phyloP scores from a whole-genome alignment of 495 filamentous ascomycete genomes.

The Trichocladium uniseriatum region DNA sequence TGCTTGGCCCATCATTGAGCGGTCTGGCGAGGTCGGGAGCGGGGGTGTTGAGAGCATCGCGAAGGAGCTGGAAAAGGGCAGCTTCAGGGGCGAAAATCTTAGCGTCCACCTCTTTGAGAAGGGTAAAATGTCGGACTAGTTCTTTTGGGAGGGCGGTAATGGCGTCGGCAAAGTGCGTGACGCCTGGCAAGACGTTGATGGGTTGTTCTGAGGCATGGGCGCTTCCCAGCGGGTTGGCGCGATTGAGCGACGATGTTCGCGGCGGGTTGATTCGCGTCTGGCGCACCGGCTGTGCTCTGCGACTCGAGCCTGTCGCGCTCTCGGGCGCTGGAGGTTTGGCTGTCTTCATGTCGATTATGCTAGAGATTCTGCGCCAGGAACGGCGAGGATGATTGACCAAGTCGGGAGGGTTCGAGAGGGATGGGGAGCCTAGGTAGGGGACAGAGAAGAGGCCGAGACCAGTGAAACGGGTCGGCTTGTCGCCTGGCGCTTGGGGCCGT shows the following conservation, averaged over 20 bases:
- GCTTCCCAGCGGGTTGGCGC: constrained; percentile 35
- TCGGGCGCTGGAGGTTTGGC: constrained; percentile 37
- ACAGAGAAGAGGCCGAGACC: neutral
- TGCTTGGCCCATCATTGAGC: constrained; percentile 36
- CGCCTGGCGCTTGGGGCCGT: neutral
- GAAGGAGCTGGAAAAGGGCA: constrained; percentile 59
- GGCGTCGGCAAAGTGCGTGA: constrained; percentile 88
- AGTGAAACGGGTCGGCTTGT: neutral
- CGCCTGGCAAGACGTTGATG: constrained; percentile 75
- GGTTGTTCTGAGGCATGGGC: constrained; percentile 38
- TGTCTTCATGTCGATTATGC: constrained; percentile 38
- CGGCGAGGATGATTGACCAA: too few relatives aligned
- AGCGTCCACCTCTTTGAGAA: constrained; percentile 94
- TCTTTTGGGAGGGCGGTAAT: constrained; percentile 90
- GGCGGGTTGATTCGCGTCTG: constrained; percentile 49
- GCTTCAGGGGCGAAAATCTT: constrained; percentile 75
- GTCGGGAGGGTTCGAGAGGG: neutral
- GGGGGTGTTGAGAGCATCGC: constrained; percentile 53
- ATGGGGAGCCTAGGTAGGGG: too few relatives aligned
- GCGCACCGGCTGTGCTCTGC: constrained; percentile 50
- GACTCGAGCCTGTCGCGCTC: constrained; percentile 34
- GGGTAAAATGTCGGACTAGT: constrained; percentile 85
- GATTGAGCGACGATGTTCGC: constrained; percentile 38
- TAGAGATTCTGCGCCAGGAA: too few relatives aligned
- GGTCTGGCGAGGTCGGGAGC: constrained; percentile 34